Conservation (phyloP, 768 basidiomycete genomes). For the Jaapia argillacea region DNA sequence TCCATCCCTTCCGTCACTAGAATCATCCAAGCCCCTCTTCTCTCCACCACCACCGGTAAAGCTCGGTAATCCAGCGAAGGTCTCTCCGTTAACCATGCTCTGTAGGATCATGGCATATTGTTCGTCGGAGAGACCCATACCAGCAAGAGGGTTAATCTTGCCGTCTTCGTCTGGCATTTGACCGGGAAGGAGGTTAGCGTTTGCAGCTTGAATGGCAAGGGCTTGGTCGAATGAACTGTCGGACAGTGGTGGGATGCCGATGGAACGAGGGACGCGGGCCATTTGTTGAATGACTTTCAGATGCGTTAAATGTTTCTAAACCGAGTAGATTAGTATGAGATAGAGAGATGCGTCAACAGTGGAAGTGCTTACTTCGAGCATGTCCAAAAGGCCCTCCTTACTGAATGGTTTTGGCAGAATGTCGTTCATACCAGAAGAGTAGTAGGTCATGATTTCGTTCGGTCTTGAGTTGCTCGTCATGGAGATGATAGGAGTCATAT, state of each 20-base stretch:
- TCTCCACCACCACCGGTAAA: conserved; percentile 6
- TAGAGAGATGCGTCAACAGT: conserved; percentile 1
- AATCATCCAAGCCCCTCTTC: conserved; percentile 21
- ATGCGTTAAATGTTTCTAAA: conserved; percentile 78
- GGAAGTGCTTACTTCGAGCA: conserved; percentile 65
- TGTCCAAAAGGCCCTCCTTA: conserved; percentile 81
- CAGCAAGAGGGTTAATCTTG: conserved; percentile 76
- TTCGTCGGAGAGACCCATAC: conserved; percentile 83
- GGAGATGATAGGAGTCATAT: conserved; percentile 93
- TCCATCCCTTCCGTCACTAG: conserved; percentile 21
- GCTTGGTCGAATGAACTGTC: conserved; percentile 47
- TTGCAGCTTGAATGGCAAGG: conserved; percentile 30
- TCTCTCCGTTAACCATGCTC: conserved; percentile 59
- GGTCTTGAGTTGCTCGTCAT: conserved; percentile 97
- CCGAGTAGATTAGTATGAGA: conserved; percentile 1
- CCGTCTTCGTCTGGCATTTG: conserved; percentile 21
- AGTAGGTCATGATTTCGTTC: conserved; percentile 87
- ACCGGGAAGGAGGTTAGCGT: conserved; percentile 4
- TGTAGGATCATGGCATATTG: conserved; percentile 76
- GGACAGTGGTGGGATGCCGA: conserved; percentile 56
- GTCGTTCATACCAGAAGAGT: conserved; percentile 90
- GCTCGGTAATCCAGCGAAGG: conserved; percentile 30
- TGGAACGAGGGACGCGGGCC: conserved; percentile 49
- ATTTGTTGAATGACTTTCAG: conserved; percentile 81
- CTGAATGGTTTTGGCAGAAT: conserved; percentile 96